A percentile compares a stretch with the other conserved stretches of the same genome.
Conservation (phyloP, 305 asterid species). For the Fraxinus latifolia region DNA sequence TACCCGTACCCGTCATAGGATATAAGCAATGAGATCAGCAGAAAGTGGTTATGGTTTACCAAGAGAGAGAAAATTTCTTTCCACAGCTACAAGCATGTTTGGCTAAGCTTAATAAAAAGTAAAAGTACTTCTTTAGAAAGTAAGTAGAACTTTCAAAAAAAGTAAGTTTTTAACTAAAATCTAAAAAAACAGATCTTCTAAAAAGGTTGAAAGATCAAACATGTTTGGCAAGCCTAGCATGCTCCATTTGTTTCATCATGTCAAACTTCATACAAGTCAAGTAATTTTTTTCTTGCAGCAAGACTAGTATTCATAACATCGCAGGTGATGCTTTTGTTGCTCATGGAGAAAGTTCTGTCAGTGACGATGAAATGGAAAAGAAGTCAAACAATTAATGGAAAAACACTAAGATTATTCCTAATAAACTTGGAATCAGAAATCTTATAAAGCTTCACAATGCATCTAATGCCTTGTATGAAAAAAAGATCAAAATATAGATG, state of each 20-base stretch:
- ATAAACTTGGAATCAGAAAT: background rate
- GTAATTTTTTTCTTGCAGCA: background rate
- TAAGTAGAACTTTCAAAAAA: background rate
- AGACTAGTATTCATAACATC: background rate
- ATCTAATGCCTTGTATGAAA: background rate
- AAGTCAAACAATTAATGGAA: too few species aligned
- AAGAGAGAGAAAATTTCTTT: background rate
- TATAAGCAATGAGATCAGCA: conserved; percentile 25
- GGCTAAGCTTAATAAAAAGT: background rate
- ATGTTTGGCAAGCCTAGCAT: background rate
- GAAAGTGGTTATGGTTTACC: background rate
- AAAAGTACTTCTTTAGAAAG: background rate
- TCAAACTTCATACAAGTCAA: background rate
- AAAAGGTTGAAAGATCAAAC: background rate
- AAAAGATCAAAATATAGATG: background rate
- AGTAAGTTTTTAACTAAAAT: background rate
- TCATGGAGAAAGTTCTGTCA: background rate
- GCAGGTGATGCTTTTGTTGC: background rate
- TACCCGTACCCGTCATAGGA: background rate
- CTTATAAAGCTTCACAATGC: background rate
- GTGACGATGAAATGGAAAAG: background rate
- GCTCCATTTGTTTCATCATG: background rate
- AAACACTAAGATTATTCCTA: too few species aligned
- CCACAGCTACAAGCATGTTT: background rate
- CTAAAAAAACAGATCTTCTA: background rate